Conservation (phyloP, 495 filamentous ascomycete genomes). For the Cercophora sp. region DNA sequence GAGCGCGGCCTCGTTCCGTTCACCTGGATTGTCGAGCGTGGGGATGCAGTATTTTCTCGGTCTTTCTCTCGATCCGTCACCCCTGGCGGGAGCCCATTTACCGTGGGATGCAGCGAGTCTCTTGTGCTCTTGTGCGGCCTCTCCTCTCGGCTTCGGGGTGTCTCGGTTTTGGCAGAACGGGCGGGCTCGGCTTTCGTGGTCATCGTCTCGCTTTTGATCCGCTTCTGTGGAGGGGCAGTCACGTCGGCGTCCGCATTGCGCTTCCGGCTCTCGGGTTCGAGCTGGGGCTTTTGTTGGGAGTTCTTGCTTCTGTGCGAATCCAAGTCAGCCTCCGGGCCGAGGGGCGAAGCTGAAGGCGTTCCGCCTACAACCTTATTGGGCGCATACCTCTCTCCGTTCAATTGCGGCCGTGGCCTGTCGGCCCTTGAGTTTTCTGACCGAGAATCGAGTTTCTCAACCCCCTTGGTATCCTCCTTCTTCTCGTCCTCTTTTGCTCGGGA, state of each 20-base stretch:
- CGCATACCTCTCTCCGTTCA: constrained; percentile 31
- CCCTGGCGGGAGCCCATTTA: constrained; percentile 33
- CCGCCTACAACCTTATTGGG: too few species aligned
- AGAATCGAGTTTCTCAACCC: constrained; percentile 25
- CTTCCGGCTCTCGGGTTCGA: constrained; percentile 37
- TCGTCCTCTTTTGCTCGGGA: constrained; percentile 15
- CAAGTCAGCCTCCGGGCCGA: constrained; percentile 17
- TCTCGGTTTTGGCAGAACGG: constrained; percentile 24
- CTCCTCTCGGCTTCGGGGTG: constrained; percentile 22
- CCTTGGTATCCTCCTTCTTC: constrained; percentile 18
- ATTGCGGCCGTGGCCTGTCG: constrained; percentile 24
- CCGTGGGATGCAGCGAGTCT: constrained; percentile 22
- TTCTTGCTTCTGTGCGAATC: constrained; percentile 14
- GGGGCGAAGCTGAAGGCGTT: background rate
- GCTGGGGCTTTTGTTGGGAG: constrained; percentile 15
- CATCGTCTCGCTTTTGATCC: constrained; percentile 31
- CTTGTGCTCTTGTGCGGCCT: constrained; percentile 26
- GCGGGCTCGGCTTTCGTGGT: constrained; percentile 23
- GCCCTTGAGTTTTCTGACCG: constrained; percentile 13
- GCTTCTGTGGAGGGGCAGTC: constrained; percentile 32
- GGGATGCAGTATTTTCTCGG: constrained; percentile 33
- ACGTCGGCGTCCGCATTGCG: constrained; percentile 35
- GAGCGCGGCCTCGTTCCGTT: constrained; percentile 36
- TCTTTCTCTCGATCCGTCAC: constrained; percentile 25
- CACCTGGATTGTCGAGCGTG: constrained; percentile 38